phyloP scores from a whole-genome alignment of 352 stramenopile species.

The Aphanomyces invadans region DNA sequence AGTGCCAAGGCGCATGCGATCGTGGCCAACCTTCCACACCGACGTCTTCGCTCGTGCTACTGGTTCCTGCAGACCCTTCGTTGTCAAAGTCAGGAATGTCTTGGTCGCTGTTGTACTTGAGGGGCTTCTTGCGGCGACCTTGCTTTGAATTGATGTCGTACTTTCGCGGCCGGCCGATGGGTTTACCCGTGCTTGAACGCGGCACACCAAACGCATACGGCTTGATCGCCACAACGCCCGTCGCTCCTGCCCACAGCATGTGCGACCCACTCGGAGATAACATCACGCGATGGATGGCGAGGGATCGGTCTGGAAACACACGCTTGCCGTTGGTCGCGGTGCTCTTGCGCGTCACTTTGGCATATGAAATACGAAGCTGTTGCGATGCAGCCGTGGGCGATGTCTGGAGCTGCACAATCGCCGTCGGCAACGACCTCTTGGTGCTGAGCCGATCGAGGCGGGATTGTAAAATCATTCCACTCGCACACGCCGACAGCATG shows the following conservation, averaged over 20 bases:
- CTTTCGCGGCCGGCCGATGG: slow-evolving; percentile 1
- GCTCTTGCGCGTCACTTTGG: neutral
- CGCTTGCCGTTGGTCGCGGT: neutral
- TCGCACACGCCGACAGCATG: slow-evolving; percentile 58
- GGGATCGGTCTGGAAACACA: neutral
- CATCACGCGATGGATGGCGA: slow-evolving; percentile 15
- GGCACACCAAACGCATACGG: neutral
- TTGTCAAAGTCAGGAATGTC: neutral
- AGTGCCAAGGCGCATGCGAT: too few relatives aligned
- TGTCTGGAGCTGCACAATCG: neutral
- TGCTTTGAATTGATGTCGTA: neutral
- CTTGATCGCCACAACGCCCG: neutral
- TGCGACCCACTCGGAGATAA: neutral
- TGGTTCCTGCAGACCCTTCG: neutral
- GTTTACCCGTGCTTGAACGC: neutral
- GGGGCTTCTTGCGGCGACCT: neutral
- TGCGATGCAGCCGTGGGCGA: too few relatives aligned
- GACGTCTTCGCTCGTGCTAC: neutral
- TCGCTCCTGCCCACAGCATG: neutral
- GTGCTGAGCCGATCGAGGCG: slow-evolving; percentile 2
- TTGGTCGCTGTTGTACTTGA: neutral
- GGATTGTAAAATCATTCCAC: slow-evolving; percentile 38
- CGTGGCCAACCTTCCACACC: too few relatives aligned
- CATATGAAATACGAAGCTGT: neutral
- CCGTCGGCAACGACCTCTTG: neutral